Evolutionary conservation across 306 rosid species (phyloP).

Genomic region (Prinsepia uniflora): DNA sequence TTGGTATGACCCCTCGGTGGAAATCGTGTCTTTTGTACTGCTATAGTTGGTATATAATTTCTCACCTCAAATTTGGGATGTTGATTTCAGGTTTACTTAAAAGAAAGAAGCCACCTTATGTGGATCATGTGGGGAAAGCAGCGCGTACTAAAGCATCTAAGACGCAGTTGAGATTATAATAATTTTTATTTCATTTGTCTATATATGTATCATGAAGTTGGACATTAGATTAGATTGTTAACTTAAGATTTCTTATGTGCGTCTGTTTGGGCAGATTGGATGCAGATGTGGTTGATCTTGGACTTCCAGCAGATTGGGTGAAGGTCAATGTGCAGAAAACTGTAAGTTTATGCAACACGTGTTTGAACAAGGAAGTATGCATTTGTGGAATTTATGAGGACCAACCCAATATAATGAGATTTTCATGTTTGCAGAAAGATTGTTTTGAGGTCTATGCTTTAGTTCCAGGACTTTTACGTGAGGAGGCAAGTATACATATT

Average conservation of each 20-base stretch:
- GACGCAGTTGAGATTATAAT: slow-evolving; percentile 70
- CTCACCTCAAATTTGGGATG: slow-evolving; percentile 19
- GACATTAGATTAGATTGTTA: slow-evolving; percentile 21
- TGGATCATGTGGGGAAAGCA: slow-evolving; percentile 68
- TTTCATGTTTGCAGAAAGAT: slow-evolving; percentile 68
- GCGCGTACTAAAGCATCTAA: slow-evolving; percentile 70
- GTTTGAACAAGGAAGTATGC: slow-evolving; percentile 20
- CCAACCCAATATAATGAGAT: slow-evolving; percentile 19
- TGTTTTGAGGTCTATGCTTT: slow-evolving; percentile 93
- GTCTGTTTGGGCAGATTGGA: slow-evolving; percentile 61
- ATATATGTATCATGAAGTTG: background rate
- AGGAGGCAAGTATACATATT: slow-evolving; percentile 59
- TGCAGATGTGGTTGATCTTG: slow-evolving; percentile 67
- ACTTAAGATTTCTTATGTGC: slow-evolving; percentile 26
- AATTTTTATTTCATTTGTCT: slow-evolving; percentile 13
- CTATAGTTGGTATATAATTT: slow-evolving; percentile 6
- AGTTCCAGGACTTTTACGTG: slow-evolving; percentile 98
- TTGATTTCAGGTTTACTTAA: slow-evolving; percentile 64
- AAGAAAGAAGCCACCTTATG: slow-evolving; percentile 75
- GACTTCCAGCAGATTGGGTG: slow-evolving; percentile 99
- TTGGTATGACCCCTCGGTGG: slow-evolving; percentile 50
- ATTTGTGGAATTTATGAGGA: background rate
- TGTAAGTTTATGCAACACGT: slow-evolving; percentile 45
- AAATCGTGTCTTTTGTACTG: slow-evolving; percentile 14
- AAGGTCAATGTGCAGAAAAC: slow-evolving; percentile 91